Evolutionary conservation across 441 rosid species (phyloP), one percentile per base, ranked within the genome.

Genomic region (Euphorbia corollata): DNA sequence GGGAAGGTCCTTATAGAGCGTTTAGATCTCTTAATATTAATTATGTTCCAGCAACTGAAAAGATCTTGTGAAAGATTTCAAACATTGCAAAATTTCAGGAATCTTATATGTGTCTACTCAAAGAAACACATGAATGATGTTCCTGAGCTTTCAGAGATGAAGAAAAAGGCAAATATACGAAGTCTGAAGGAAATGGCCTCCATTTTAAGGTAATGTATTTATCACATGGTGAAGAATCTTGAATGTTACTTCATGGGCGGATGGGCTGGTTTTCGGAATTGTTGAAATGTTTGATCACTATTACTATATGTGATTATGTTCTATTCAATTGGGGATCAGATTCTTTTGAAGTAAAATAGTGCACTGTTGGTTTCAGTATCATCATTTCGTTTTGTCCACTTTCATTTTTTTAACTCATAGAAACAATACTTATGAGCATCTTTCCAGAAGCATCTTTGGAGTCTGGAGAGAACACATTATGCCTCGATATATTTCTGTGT

Each of bases 171-270:
- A 65, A 91, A 94, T 77, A 91, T 92, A 34, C 82, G 92, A 75
- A 89, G 97, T 83, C 78, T 94, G 77, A 94, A 91, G 82, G 97
- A 94, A 79, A 88, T 91, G 97, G 97, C 95, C 72, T 70, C 84
- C 80, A 85, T 88, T 73, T 82, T 94, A 51, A 91, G 97, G 99
- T 89, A 75, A 38, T 53, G 57, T 22, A 22, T 41, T n/a, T 47
- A 11, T 55, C 27, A 20, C 59, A 0, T 22, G 59, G 27, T 0
- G 39, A 39, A 58, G 22, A 62, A 59, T 19, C 23, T 48, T 45
- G 58, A 54, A 58, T 51, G 55, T 58, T 13, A 55, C 11, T 65
- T 2, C 20, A 19, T 32, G 24, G 59, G 15, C 27, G 24, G 56
- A 19, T 32, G 24, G 59, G 15, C 27, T 24, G 56, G 32, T 61